Base-by-base conservation (phyloP, 768 basidiomycete genomes). In the Pholiota microspora region DNA sequence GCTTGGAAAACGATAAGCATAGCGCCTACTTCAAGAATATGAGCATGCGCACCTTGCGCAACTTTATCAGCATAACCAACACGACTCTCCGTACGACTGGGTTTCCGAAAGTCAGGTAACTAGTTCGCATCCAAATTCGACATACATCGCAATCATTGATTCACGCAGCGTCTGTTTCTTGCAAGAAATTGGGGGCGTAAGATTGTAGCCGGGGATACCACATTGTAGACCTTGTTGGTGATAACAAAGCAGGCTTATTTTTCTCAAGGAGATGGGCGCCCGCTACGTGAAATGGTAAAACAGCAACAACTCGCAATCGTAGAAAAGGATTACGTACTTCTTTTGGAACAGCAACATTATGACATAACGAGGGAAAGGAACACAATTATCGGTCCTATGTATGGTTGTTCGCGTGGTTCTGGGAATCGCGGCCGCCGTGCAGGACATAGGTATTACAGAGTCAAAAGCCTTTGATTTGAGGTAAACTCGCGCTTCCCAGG, bases 351-450 rank as follows among this genome's bases (percentile, higher is more conserved):
- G 45, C 46, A 36, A 48, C 36, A 40, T 46, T 32, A 59, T 57
- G 53, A 57, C 58, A 59, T 56, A 59, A 46, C 56, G 55, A 59
- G 58, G 48, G 58, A 57, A 59, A 56, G 36, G 50, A 12, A 55
- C 51, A 40, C n/a, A 25, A 40, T 23, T 42, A 18, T 21, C 44
- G 29, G 15, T 45, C 31, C 49, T 35, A 49, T 56, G 49, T 54
- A 45, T 51, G 52, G 53, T 51, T 45, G 49, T 57, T 62, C 56
- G 58, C 61, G 54, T 62, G 61, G 58, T 53, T 55, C 53, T 62
- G 61, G 61, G 61, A 59, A 61, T 57, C 28, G 38, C 53, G 53
- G 51, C 53, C 23, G 50, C 58, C 61, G 40, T 16, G 54, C 38
- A 49, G 40, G 42, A 53, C 28, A 35, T 48, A 50, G 52, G 45